These are phyloP conservation scores for Anisodus acutangulus DNA, from an alignment of 257 asterid species.

Conservation along the genomic window DNA sequence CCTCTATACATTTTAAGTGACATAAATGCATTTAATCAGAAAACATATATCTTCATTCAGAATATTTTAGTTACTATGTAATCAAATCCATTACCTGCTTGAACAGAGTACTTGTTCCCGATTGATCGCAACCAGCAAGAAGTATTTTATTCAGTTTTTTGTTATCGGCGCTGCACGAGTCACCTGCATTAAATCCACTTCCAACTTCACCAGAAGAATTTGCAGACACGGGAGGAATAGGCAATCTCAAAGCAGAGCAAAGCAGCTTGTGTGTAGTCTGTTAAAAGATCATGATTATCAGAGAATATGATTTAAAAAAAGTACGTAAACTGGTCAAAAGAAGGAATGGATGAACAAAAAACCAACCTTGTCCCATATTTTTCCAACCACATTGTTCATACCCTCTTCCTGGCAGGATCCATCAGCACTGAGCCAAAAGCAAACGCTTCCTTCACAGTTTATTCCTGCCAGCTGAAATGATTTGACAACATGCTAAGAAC, in stretches of 20 bases:
- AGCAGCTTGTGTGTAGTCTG: conserved; percentile 68
- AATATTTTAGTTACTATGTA: neutral
- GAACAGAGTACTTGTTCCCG: conserved; percentile 88
- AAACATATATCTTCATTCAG: neutral
- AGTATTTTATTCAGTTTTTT: conserved; percentile 55
- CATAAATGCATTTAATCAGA: conserved; percentile 20
- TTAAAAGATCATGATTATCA: conserved; percentile 26
- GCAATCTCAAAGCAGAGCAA: conserved; percentile 73
- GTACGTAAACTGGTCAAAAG: neutral
- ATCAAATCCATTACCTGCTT: conserved; percentile 64
- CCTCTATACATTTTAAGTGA: neutral
- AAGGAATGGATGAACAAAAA: conserved; percentile 6
- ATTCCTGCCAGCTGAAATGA: conserved; percentile 66
- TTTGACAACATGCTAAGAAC: conserved; percentile 32
- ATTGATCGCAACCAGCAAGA: conserved; percentile 76
- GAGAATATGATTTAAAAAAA: neutral
- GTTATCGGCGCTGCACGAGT: conserved; percentile 37
- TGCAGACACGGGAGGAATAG: conserved; percentile 58
- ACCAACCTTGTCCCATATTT: conserved; percentile 78
- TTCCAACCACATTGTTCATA: conserved; percentile 72
- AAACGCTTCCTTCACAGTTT: conserved; percentile 64
- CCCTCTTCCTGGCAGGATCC: conserved; percentile 77
- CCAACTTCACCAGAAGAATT: conserved; percentile 40
- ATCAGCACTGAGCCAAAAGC: conserved; percentile 77
- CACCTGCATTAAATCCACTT: conserved; percentile 35